Evolutionary conservation across 2,329 filamentous ascomycete species (phyloP).

Genomic region (Didymosphaeria variabile): DNA sequence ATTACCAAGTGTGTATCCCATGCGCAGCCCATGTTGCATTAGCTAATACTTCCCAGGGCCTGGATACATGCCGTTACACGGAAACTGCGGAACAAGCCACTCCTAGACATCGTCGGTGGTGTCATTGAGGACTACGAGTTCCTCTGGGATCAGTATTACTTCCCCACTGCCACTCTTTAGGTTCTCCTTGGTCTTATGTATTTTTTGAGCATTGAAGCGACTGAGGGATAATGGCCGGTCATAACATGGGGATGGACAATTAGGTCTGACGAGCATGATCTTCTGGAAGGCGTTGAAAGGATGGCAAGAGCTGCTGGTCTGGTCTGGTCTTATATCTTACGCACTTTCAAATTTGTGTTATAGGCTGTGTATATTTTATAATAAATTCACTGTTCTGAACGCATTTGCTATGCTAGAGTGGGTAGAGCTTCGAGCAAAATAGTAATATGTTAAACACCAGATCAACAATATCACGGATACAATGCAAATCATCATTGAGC

Average conservation of each 20-base stretch:
- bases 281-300: conserved; percentile 1
- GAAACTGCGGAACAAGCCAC: conserved; percentile 74
- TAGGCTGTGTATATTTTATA: neutral
- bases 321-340: conserved; percentile 12
- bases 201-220: conserved; percentile 1
- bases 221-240: neutral
- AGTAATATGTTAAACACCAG: neutral
- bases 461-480: neutral
- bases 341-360: neutral
- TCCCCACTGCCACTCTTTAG: conserved; percentile 70
- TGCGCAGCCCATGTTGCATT: neutral
- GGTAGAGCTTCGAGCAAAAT: neutral
- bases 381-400: neutral
- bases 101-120: conserved; percentile 82
- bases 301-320: conserved; percentile 17
- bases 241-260: conserved; percentile 23
- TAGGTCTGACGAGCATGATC: conserved; percentile 19
- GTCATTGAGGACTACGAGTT: conserved; percentile 97
- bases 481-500: neutral
- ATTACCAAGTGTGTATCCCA: conserved; percentile 69
- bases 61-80: conserved; percentile 74
- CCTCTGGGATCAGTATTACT: conserved; percentile 98
- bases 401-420: neutral
- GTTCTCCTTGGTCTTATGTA: conserved; percentile 21
- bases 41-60: conserved; percentile 52